Evolutionary conservation across 1,284 basidiomycete species (phyloP).

Genomic region (Hypsizygus ulmarius): DNA sequence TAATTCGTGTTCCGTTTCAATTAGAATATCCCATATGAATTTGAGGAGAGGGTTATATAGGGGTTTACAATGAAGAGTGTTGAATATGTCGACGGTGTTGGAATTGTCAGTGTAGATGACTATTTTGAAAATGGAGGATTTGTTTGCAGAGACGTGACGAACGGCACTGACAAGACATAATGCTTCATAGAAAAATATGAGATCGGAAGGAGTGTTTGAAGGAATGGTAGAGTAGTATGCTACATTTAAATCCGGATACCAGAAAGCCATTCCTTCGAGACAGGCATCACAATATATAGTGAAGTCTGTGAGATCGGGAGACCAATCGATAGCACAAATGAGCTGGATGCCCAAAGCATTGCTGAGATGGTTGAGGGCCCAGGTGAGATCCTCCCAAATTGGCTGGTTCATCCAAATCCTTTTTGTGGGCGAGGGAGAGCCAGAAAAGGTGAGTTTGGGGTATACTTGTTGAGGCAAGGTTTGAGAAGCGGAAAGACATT

Average conservation of each 20-base stretch:
- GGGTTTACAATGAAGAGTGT: slow-evolving; percentile 23
- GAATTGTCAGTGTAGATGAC: slow-evolving; percentile 33
- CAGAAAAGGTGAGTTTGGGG: slow-evolving; percentile 25
- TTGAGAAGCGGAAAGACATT: slow-evolving; percentile 22
- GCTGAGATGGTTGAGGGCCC: not conserved
- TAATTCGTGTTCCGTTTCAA: slow-evolving; percentile 6
- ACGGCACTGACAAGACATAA: not conserved
- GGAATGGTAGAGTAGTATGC: slow-evolving; percentile 4
- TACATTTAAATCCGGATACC: not conserved
- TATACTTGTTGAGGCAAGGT: slow-evolving; percentile 34
- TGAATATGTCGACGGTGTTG: slow-evolving; percentile 36
- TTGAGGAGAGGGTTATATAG: slow-evolving; percentile 32
- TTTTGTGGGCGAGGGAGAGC: not conserved
- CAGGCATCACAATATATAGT: slow-evolving; percentile 3
- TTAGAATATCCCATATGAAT: slow-evolving; percentile 25
- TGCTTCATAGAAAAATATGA: slow-evolving; percentile 8
- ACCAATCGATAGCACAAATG: not conserved
- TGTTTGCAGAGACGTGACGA: not conserved
- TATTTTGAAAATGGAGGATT: not conserved
- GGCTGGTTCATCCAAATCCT: slow-evolving; percentile 29
- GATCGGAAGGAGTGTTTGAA: not conserved
- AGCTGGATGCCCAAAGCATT: not conserved
- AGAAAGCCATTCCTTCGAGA: slow-evolving; percentile 3
- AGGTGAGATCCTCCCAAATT: slow-evolving; percentile 9
- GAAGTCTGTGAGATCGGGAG: not conserved